phyloP scores from a whole-genome alignment of 148 eudicot genomes.

The Chenopodium suecicum region DNA sequence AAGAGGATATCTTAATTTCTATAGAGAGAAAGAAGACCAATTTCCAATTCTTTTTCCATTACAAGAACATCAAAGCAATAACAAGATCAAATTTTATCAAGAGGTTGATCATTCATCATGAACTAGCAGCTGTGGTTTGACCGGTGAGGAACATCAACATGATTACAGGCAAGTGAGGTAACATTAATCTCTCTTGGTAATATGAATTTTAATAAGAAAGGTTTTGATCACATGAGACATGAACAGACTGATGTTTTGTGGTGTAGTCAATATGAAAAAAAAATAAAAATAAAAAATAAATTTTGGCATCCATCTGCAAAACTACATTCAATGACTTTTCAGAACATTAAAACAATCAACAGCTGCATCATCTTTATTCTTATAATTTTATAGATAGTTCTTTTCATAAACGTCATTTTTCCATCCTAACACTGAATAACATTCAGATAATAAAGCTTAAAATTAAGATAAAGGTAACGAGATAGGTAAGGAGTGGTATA shows the following conservation, averaged over 20 bases:
- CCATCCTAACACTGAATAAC: neutral
- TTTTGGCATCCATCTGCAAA: too few species aligned
- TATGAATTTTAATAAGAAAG: neutral
- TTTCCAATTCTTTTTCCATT: neutral
- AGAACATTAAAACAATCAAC: neutral
- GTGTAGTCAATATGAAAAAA: neutral
- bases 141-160: neutral
- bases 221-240: neutral
- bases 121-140: neutral
- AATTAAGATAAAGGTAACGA: neutral
- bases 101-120: neutral
- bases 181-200: neutral
- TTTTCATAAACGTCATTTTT: too few species aligned
- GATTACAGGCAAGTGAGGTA: neutral
- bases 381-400: neutral
- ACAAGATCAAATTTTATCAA: neutral
- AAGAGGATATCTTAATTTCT: too few species aligned
- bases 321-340: neutral
- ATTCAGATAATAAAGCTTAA: neutral
- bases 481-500: neutral
- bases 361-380: neutral
- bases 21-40: neutral
- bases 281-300: neutral
- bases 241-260: neutral
- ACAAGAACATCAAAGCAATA: neutral